These are phyloP conservation scores for Trypanosoma brucei DNA, from an alignment of 208 protist genomes.

Conservation along the genomic window DNA sequence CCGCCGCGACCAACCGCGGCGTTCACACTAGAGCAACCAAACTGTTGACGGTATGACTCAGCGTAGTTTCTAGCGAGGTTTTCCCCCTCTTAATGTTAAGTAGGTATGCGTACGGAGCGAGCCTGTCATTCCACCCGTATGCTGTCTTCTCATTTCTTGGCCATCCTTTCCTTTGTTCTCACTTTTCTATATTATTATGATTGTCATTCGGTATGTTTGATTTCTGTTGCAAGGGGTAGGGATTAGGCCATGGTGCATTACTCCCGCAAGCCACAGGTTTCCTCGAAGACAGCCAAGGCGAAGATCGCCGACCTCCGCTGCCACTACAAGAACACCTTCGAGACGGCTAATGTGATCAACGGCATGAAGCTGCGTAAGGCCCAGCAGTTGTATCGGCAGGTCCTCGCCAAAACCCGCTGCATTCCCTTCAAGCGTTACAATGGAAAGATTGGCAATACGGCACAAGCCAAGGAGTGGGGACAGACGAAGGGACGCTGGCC, in stretches of 20 bases:
- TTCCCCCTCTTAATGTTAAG: too few species aligned
- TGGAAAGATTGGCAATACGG: conserved; percentile 89
- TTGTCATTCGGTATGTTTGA: not conserved
- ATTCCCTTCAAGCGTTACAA: conserved; percentile 94
- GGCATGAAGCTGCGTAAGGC: conserved; percentile 76
- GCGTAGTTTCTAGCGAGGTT: too few species aligned
- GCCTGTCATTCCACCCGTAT: too few species aligned
- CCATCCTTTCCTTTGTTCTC: conserved; percentile 3
- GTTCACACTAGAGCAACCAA: conserved; percentile 17
- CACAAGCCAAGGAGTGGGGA: conserved; percentile 90
- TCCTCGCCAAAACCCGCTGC: conserved; percentile 92
- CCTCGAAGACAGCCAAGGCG: conserved; percentile 78
- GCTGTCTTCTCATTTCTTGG: not conserved
- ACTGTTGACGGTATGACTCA: not conserved
- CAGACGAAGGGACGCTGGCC: conserved; percentile 93
- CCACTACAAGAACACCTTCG: conserved; percentile 95
- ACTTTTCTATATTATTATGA: not conserved
- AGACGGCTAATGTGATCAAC: conserved; percentile 91
- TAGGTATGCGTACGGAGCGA: not conserved
- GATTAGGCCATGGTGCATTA: conserved; percentile 74
- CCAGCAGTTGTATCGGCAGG: conserved; percentile 90
- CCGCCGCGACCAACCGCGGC: conserved; percentile 17
- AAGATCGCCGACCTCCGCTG: conserved; percentile 88
- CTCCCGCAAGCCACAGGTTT: conserved; percentile 86
- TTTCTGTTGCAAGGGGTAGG: not conserved